Evolutionary conservation across 108 stramenopile species (phyloP), one percentile per base, ranked within the genome.

Genomic region (Cylindrotheca closterium): DNA sequence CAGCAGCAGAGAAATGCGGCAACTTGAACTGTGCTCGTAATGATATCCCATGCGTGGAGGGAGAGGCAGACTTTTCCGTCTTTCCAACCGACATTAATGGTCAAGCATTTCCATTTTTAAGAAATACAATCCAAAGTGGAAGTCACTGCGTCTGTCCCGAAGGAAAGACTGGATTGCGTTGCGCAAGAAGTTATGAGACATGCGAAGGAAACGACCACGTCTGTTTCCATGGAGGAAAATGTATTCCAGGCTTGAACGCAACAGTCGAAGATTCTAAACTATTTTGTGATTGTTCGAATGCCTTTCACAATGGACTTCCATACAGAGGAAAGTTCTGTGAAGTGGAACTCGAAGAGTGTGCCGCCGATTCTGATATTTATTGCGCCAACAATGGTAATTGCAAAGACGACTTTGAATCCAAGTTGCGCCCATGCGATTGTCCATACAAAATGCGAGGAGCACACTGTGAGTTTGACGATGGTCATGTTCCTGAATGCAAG

Each of bases 291-390:
- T 79, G 78, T 33, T 53, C 48, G 21, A 37, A 54, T 0, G 78
- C 78, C 8, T 18, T 45, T 19, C 62, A 79, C 64, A 64, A 73
- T 46, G 78, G 72, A 1, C 23, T 50, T 1, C 62, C 66, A 1
- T 79, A 79, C 42, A 60, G 70, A 19, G 78, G 78, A 12, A 73
- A 79, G 54, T 74, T 65, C 53, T 79, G 78, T 48, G 78, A 79
- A 49, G 42, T 72, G 22, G 65, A 65, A 45, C 62, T 62, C n/a
- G 51, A 37, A 5, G 55, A 52, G 22, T 74, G 73, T 28, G 58
- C 19, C 4, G 4, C 4, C 3, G 55, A 58, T 48, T 55, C 64
- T 0, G 29, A 66, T 1, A 47, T 61, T 1, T 83, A 72, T 47
- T 83, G 82, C 51, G 65, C 71, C 0, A 73, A 79, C 32, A 57